A percentile compares a stretch with the other conserved stretches of the same genome.
These are phyloP conservation scores for Lasiodiplodia sp. DNA, from an alignment of 2,329 filamentous ascomycete species.

Conservation along the genomic window DNA sequence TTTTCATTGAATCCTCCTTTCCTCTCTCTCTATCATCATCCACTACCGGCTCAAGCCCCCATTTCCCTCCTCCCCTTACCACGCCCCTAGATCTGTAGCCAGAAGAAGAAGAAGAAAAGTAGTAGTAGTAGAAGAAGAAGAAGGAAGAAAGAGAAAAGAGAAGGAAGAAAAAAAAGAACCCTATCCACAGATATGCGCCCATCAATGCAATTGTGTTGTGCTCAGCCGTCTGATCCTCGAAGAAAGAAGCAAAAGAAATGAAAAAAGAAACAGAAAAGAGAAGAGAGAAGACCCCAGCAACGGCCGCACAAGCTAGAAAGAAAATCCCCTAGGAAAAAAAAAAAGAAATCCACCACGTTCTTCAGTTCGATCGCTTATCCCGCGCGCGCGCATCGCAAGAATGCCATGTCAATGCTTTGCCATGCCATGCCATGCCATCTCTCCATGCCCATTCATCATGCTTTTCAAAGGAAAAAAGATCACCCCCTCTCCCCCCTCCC, in stretches of 20 bases:
- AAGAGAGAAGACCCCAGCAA: background rate
- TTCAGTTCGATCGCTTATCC: background rate
- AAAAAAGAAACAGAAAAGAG: background rate
- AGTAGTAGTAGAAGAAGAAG: background rate
- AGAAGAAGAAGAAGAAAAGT: background rate
- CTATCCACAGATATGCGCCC: background rate
- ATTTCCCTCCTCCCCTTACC: too few species aligned
- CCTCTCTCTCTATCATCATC: background rate
- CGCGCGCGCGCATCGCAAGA: background rate
- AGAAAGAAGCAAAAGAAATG: background rate
- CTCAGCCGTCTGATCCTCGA: background rate
- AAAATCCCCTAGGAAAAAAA: background rate
- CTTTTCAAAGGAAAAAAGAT: background rate
- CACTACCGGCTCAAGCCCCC: too few species aligned
- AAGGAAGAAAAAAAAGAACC: background rate
- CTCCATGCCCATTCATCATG: too few species aligned
- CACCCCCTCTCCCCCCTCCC: conserved; percentile 6
- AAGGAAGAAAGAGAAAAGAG: too few species aligned
- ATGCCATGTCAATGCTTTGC: background rate
- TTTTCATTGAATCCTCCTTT: too few species aligned
- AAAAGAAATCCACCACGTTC: background rate
- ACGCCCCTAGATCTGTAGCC: background rate
- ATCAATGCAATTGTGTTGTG: background rate
- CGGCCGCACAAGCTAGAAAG: too few species aligned
- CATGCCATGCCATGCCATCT: background rate